A percentile compares a stretch with the other conserved stretches of the same genome.
phyloP scores from a whole-genome alignment of 495 filamentous ascomycete species.

The Viridothelium virens region DNA sequence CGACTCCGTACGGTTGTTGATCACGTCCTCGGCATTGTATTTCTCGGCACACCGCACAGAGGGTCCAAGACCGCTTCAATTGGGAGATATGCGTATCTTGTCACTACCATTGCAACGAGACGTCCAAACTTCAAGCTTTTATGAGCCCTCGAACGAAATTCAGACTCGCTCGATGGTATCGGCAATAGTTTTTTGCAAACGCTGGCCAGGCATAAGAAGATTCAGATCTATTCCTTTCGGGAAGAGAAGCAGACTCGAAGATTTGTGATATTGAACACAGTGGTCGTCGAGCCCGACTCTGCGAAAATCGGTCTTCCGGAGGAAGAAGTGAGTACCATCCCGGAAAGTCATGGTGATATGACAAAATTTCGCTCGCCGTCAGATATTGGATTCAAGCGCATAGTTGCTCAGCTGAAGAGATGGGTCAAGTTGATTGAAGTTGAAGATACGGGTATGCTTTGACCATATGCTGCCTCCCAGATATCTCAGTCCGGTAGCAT shows the following conservation, averaged over 20 bases:
- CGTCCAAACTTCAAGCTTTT: conserved; percentile 23
- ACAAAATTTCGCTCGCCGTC: conserved; percentile 3
- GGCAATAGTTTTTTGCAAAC: conserved; percentile 25
- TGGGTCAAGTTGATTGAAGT: conserved; percentile 17
- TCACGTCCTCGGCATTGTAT: conserved; percentile 6
- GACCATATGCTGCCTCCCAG: background rate
- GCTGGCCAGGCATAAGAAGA: conserved; percentile 11
- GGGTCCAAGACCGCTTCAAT: conserved; percentile 10
- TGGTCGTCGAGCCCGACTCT: conserved; percentile 8
- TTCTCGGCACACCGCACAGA: conserved; percentile 3
- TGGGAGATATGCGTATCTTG: conserved; percentile 9
- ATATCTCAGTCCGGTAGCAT: background rate
- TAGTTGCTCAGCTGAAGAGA: conserved; percentile 17
- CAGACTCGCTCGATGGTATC: conserved; percentile 18
- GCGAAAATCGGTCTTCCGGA: conserved; percentile 4
- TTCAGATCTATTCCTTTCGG: conserved; percentile 9
- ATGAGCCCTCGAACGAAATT: conserved; percentile 11
- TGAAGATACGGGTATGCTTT: conserved; percentile 17
- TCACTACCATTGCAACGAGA: conserved; percentile 10
- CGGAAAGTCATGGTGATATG: conserved; percentile 6
- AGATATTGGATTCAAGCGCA: conserved; percentile 25
- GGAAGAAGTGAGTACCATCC: conserved; percentile 6
- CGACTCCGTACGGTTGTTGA: conserved; percentile 14
- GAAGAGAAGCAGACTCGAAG: conserved; percentile 23
- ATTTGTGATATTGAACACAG: conserved; percentile 15